Evolutionary conservation across 192 early-diverging fungal genomes (phyloP), one percentile per base, ranked within the genome.

Genomic region (Geosiphon pyriformis): DNA sequence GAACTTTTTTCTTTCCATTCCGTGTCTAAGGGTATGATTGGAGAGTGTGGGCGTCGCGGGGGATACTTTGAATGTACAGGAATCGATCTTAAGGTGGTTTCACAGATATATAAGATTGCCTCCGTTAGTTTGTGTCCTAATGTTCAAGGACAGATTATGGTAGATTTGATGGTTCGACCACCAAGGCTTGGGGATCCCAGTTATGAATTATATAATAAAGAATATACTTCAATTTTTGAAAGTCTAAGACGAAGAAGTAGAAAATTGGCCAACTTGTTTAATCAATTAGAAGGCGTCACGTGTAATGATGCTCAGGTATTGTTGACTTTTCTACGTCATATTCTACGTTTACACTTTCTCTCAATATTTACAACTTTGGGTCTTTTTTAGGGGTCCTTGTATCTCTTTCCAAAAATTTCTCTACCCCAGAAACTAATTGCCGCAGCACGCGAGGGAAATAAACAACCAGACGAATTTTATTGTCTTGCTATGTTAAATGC

Each of bases 1-100:
- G 95, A 99, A 80, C 79, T 99, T 59, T 85, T 99, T 64, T 95
- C 93, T 29, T 96, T 96, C 84, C 94, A 99, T 83, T 90, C 87
- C 33, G 88, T 94, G 53, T 96, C 94, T 55, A 99, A 99, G 79
- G 96, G 96, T 65, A 92, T 96, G 93, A 73, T 99, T 54, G 96
- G 96, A 68, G 96, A 99, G 77, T 99, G 96, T 73, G 96, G 96
- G 37, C 86, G 93, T 52, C 87, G 96, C 51, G 96, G 96, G 63
- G 96, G 95, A 11, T 99, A 97, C 81, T 94, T 95, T 83, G 96
- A 99, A 77, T 94, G 92, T 67, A 84, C 84, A 30, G 88, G 88
- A 50, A 85, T 98, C 51, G 88, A 90, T 72, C 60, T 70, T 0
- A 57, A 78, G 6, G 85, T 97, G 32, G 76, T 92, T 78, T 92